Percentiles rank a stretch among this genome's conserved stretches.
Conservation (phyloP, 139 green algal genomes). For the Parachlorella kessleri region DNA sequence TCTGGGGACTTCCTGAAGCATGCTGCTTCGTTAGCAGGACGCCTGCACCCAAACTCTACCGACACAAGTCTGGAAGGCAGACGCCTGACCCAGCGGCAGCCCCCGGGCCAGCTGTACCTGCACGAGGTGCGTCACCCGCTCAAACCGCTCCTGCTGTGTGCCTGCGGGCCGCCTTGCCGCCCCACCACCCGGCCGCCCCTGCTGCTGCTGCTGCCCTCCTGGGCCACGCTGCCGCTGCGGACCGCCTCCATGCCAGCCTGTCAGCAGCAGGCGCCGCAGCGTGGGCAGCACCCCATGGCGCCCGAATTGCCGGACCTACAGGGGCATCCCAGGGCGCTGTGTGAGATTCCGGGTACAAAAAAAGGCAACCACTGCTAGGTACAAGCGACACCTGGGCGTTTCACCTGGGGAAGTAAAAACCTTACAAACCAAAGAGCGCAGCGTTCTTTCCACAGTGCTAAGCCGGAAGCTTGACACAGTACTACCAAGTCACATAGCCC, state of each 20-base stretch:
- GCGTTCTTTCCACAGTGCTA: no score
- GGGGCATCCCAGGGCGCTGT: no score
- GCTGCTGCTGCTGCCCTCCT: neutral
- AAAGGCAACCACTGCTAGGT: no score
- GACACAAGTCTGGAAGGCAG: neutral
- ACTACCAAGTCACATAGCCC: no score
- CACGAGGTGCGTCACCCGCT: slow-evolving; percentile 6
- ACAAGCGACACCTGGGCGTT: no score
- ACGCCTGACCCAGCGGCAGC: neutral
- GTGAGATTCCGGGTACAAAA: no score
- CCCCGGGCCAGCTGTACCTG: neutral
- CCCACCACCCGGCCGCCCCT: neutral
- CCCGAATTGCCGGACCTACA: neutral
- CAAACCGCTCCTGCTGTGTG: slow-evolving; percentile 13
- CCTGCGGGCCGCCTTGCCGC: neutral
- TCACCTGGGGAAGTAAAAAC: no score
- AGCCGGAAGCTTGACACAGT: no score
- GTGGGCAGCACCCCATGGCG: neutral
- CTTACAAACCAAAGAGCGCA: no score
- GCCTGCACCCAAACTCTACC: neutral
- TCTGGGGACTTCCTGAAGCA: no score
- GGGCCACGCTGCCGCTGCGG: no score
- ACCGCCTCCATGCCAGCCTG: neutral
- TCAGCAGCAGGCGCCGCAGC: slow-evolving; percentile 13
- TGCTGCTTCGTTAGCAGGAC: no score